phyloP scores from a whole-genome alignment of 169 alveolate species.

The Cytauxzoon felis region DNA sequence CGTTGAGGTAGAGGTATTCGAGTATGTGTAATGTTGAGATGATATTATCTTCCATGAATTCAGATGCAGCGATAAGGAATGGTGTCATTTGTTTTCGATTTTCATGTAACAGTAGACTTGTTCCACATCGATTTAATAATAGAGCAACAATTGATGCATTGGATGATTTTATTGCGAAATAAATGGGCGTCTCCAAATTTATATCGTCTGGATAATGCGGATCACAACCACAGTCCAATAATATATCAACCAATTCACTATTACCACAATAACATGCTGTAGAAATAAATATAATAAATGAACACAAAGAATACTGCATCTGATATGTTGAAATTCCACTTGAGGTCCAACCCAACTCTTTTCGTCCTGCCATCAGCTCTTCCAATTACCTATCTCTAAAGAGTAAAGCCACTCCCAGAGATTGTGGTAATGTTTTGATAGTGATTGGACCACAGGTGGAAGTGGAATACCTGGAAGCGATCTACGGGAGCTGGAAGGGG shows the following conservation, averaged over 20 bases:
- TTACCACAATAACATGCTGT: slow-evolving; percentile 74
- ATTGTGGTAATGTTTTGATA: too few relatives aligned
- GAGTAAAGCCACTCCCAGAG: too few relatives aligned
- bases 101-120: slow-evolving; percentile 68
- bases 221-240: slow-evolving; percentile 63
- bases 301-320: too few relatives aligned
- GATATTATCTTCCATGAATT: slow-evolving; percentile 73
- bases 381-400: too few relatives aligned
- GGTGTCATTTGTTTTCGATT: slow-evolving; percentile 69
- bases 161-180: slow-evolving; percentile 74
- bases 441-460: too few relatives aligned
- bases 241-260: slow-evolving; percentile 62
- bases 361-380: too few relatives aligned
- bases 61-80: slow-evolving; percentile 82
- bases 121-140: slow-evolving; percentile 67
- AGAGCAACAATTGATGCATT: slow-evolving; percentile 65
- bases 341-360: too few relatives aligned
- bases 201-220: slow-evolving; percentile 68
- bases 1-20: slow-evolving; percentile 81
- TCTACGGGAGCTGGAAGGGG: too few relatives aligned
- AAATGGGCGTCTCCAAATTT: slow-evolving; percentile 75
- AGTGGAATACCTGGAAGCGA: too few relatives aligned
- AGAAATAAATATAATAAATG: background rate
- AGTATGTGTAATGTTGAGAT: slow-evolving; percentile 74
- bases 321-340: too few relatives aligned